Percentiles rank a stretch among this genome's conserved stretches.
These are phyloP conservation scores for Zygoascus ofunaensis DNA, from an alignment of 805 yeast genomes.

Conservation along the genomic window DNA sequence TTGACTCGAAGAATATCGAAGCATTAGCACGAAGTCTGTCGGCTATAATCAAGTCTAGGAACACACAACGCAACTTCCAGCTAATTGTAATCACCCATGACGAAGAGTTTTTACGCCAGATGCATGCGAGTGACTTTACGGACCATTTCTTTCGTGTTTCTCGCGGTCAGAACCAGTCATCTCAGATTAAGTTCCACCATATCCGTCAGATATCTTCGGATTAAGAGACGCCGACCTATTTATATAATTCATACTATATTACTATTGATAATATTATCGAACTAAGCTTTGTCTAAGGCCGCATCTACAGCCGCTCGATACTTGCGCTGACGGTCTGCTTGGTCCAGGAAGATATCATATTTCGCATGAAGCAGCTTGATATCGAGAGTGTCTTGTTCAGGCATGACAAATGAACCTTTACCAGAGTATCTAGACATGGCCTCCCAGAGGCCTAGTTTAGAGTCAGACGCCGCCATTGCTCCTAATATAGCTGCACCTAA, in stretches of 20 bases:
- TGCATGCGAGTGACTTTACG: conserved; percentile 77
- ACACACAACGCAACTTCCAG: conserved; percentile 80
- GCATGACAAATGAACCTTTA: conserved; percentile 69
- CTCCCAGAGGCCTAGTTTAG: conserved; percentile 53
- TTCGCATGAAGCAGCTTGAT: conserved; percentile 64
- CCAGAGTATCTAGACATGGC: conserved; percentile 81
- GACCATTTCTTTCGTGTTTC: conserved; percentile 78
- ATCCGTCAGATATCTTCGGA: conserved; percentile 17
- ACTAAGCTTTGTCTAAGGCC: conserved; percentile 11
- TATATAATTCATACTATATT: not conserved
- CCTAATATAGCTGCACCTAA: conserved; percentile 93
- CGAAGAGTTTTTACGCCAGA: conserved; percentile 75
- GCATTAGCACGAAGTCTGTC: conserved; percentile 75
- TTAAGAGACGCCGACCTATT: not conserved
- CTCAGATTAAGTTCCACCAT: conserved; percentile 53
- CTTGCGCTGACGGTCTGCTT: conserved; percentile 69
- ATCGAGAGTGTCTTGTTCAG: conserved; percentile 54
- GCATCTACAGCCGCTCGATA: conserved; percentile 55
- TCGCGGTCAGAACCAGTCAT: conserved; percentile 73
- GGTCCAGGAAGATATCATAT: conserved; percentile 79
- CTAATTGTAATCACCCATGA: conserved; percentile 94
- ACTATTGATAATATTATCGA: not conserved
- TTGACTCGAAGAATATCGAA: conserved; percentile 82
- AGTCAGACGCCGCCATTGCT: conserved; percentile 78
- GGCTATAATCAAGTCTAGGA: conserved; percentile 64